Evolutionary conservation across 257 asterid genomes (phyloP), one percentile per base, ranked within the genome.

Genomic region (Solanum piurae): DNA sequence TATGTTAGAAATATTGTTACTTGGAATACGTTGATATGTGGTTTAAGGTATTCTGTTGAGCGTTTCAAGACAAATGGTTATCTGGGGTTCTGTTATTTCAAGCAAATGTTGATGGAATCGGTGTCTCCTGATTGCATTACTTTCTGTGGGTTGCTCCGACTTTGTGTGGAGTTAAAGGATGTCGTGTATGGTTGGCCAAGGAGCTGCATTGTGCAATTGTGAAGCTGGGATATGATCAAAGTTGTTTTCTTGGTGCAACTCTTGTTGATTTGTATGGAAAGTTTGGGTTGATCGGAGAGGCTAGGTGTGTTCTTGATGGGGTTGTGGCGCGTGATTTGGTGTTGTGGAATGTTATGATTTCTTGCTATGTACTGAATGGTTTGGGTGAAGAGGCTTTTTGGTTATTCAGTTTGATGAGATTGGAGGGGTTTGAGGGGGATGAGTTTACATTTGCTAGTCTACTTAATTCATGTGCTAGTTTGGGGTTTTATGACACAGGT

Each of bases 181-280:
- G 85, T n/a, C n/a, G 76, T 23, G 2, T 83, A 37, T 83, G 40
- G 37, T 40, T 83, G 83, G 88, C 71, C 36, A 84, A 31, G 80
- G 87, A 52, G 89, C 73, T 89, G 86, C 91, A 89, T 89, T 88
- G 89, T 86, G 75, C 85, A 23, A 38, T 73, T 0, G 38, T 89
- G 73, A 89, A 91, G 92, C 13, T 89, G 88, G 90, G 87, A 9
- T 44, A 84, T 52, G 86, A 46, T 31, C 49, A 84, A 31, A 88
- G 87, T 60, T 82, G 86, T 74, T 89, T 86, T 74, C 55, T 89
- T 34, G 76, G 90, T 46, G 71, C 83, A 16, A 88, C 88, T 64
- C 90, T 91, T 77, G 87, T 89, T 42, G 91, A 88, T 86, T 36
- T 87, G 71, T 91, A 91, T 82, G 90, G 91, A 16, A 89, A 91